Conservation (phyloP, 495 filamentous ascomycete species). For the Talaromyces wortmannii region DNA sequence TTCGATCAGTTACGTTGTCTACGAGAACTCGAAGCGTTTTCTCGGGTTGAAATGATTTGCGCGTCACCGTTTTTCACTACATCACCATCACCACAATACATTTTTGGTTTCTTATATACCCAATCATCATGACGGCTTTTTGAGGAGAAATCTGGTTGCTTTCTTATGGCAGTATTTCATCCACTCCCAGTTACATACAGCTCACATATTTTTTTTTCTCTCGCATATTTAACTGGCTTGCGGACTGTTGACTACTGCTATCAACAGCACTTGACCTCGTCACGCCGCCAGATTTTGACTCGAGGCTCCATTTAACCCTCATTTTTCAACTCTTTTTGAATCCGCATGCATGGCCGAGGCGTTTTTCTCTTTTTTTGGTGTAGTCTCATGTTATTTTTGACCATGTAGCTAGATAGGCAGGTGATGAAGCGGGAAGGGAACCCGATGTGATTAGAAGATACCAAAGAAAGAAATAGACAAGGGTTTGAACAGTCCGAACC, state of each 20-base stretch:
- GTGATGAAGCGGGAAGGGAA: not conserved
- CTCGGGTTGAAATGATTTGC: conserved; percentile 58
- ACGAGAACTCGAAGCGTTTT: conserved; percentile 85
- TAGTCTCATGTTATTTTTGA: not conserved
- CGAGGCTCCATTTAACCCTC: not conserved
- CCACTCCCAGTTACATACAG: too few relatives aligned
- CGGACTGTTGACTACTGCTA: too few relatives aligned
- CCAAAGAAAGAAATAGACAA: not conserved
- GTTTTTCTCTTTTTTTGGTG: conserved; percentile 1
- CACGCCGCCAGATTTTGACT: not conserved
- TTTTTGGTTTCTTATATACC: not conserved
- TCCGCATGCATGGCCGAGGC: conserved; percentile 4
- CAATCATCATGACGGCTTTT: not conserved
- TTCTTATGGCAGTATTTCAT: too few relatives aligned
- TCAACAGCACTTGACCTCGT: too few relatives aligned
- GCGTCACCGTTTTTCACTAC: not conserved
- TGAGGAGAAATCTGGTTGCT: too few relatives aligned
- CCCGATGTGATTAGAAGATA: not conserved
- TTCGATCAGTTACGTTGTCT: conserved; percentile 95
- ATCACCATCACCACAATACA: not conserved
- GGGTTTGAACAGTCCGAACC: not conserved
- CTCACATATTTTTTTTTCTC: too few relatives aligned
- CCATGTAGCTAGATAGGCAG: not conserved
- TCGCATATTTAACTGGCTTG: too few relatives aligned
- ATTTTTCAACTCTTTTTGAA: too few relatives aligned